Evolutionary conservation across 345 rosid species (phyloP), one percentile per base, ranked within the genome.

Genomic region (Kandelia obovata): DNA sequence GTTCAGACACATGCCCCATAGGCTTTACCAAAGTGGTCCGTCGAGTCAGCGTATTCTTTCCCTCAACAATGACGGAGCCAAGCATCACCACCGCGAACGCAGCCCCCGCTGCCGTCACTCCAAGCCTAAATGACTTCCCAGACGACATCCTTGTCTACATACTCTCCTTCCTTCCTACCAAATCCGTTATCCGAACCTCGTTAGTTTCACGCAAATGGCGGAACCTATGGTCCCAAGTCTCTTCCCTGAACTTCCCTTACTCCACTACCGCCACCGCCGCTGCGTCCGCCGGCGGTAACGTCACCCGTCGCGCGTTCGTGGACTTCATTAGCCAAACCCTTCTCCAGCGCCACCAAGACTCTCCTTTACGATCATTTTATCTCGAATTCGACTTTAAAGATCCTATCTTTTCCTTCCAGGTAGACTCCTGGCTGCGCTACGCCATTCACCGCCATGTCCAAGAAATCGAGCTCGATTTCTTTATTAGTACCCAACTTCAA

Each of bases 291-390:
- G 47, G 47, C 47, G 9, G 47, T 16, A 16, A 39, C 47, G 16
- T 39, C 47, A 39, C 47, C 27, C 57, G 26, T 30, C 43, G 58
- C 43, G 16, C 68, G 9, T 16, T 30, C 16, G 56, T 43, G 8
- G 61, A 67, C 34, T 57, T 67, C 30, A n/a, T 67, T 32, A 37
- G 27, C 62, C 61, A 57, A 67, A 57, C 71, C 52, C 51, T 57
- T n/a, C 61, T 67, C 53, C 52, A 19, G 34, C 39, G 62, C 17
- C 25, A 4, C 62, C 49, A 16, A 1, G 15, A 10, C 43, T 37
- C 71, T 58, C 26, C 71, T 25, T 61, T 26, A 13, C 62, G 53
- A 34, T 53, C 57, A 11, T 67, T 56, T 34, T 19, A 67, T 53
- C 32, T 57, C 25, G 51, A 67, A 19, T 58, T 57, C 7, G 53